phyloP scores from a whole-genome alignment of 2,329 filamentous ascomycete genomes.

The Scedosporium dehoogii region DNA sequence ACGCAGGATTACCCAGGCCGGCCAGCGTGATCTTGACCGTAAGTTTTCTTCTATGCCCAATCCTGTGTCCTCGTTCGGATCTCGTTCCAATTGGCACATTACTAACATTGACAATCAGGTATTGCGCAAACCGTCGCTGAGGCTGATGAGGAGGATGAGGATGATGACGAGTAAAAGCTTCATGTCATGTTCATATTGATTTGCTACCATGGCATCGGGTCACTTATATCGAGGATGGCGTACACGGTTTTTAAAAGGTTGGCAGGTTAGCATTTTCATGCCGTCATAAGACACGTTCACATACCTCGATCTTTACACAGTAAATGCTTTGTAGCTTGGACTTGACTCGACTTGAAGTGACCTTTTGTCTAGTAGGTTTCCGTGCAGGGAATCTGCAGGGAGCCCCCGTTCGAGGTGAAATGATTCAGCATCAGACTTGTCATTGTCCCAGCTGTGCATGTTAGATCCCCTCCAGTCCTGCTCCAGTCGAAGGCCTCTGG shows the following conservation, averaged over 20 bases:
- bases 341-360: neutral
- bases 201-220: conserved; percentile 19
- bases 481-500: too few relatives aligned
- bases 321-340: neutral
- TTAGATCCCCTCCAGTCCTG: too few relatives aligned
- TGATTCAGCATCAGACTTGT: too few relatives aligned
- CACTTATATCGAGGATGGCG: conserved; percentile 6
- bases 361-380: neutral
- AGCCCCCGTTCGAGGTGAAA: too few relatives aligned
- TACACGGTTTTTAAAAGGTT: conserved; percentile 7
- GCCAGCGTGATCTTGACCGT: conserved; percentile 98
- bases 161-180: conserved; percentile 53
- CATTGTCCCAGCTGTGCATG: too few relatives aligned
- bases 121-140: conserved; percentile 74
- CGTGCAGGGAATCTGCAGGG: too few relatives aligned
- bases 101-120: conserved; percentile 25
- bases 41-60: conserved; percentile 16
- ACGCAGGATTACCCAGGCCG: conserved; percentile 93
- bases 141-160: conserved; percentile 57
- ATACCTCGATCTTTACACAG: conserved; percentile 4
- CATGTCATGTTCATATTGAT: conserved; percentile 23
- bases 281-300: conserved; percentile 10
- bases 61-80: too few relatives aligned
- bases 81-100: too few relatives aligned
- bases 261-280: conserved; percentile 23